phyloP scores from a whole-genome alignment of 2,329 filamentous ascomycete genomes.

The Colletotrichum sp. region DNA sequence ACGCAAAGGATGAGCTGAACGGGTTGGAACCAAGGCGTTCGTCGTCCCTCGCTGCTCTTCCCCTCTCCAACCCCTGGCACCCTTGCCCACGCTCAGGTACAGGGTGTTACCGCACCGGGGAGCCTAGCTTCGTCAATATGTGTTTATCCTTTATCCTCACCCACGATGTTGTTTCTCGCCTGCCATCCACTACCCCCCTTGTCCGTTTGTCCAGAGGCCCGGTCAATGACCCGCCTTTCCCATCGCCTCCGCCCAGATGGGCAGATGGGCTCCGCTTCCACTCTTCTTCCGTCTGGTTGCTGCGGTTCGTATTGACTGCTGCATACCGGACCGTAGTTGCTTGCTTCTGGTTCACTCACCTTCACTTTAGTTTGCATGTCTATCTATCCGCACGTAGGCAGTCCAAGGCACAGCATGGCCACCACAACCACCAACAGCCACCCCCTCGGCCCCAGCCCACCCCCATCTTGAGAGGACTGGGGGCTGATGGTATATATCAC shows the following conservation, averaged over 20 bases:
- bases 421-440: neutral
- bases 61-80: neutral
- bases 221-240: slow-evolving; percentile 10
- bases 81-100: slow-evolving; percentile 21
- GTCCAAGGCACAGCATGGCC: neutral
- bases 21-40: neutral
- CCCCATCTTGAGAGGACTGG: neutral
- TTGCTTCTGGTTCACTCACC: neutral
- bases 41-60: neutral
- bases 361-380: neutral
- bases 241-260: slow-evolving; percentile 4
- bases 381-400: neutral
- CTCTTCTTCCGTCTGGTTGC: neutral
- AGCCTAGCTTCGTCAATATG: neutral
- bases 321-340: neutral
- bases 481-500: slow-evolving; percentile 21
- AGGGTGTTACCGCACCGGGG: slow-evolving; percentile 10
- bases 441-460: neutral
- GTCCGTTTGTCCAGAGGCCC: slow-evolving; percentile 2
- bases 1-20: slow-evolving; percentile 10
- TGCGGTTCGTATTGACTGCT: slow-evolving; percentile 13
- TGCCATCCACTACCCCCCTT: neutral
- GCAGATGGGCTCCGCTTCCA: slow-evolving; percentile 1
- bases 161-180: neutral
- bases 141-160: neutral